Conservation (phyloP, 768 basidiomycete species). For the Russula olivacea region DNA sequence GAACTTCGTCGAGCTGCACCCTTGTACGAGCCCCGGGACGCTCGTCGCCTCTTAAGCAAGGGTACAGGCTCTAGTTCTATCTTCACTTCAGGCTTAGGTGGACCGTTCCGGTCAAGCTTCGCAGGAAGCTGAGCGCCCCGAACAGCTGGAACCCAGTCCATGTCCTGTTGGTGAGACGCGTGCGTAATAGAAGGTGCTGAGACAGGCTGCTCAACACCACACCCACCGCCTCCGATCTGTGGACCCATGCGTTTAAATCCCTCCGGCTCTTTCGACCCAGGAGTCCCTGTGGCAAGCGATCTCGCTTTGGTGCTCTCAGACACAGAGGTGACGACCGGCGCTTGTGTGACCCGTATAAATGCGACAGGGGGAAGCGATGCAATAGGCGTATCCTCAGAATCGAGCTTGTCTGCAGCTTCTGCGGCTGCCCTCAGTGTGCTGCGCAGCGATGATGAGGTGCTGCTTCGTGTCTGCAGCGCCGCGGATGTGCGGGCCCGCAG, state of each 20-base stretch:
- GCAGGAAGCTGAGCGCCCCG: not conserved
- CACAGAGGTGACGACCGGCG: not conserved
- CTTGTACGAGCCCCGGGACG: conserved; percentile 3
- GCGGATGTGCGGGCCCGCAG: conserved; percentile 3
- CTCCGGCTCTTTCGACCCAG: not conserved
- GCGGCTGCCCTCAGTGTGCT: conserved; percentile 16
- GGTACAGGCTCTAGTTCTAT: not conserved
- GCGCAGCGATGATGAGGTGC: conserved; percentile 15
- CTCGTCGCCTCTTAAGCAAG: not conserved
- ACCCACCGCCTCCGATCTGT: not conserved
- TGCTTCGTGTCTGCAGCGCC: conserved; percentile 3
- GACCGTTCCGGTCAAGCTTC: not conserved
- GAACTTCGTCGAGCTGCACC: conserved; percentile 7
- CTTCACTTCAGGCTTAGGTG: not conserved
- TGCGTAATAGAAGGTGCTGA: not conserved
- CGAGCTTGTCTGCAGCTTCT: conserved; percentile 11
- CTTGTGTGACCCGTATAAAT: not conserved
- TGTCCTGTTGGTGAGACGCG: not conserved
- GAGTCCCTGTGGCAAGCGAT: not conserved
- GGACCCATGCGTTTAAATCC: not conserved
- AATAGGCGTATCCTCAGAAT: conserved; percentile 3
- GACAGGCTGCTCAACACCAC: not conserved
- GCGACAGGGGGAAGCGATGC: not conserved
- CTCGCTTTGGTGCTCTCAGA: not conserved
- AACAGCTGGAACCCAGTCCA: not conserved